These are phyloP conservation scores for Wickerhamomyces silvicola DNA, from an alignment of 805 yeast species.

Conservation along the genomic window DNA sequence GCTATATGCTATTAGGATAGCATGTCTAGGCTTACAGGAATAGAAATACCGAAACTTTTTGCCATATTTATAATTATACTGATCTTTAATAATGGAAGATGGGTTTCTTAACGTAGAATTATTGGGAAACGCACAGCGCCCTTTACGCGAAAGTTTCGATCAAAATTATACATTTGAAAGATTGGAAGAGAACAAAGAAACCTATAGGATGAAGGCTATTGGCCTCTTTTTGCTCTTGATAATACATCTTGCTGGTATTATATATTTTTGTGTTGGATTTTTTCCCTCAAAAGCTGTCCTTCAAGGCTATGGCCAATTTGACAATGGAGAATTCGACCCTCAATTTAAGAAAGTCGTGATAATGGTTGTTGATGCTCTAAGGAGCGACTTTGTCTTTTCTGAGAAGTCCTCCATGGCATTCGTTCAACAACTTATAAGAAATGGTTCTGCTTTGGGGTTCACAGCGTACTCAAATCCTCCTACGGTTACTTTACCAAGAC, in stretches of 20 bases:
- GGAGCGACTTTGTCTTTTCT: constrained; percentile 81
- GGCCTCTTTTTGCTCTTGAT: not conserved
- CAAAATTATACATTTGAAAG: too few species aligned
- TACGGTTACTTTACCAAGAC: constrained; percentile 89
- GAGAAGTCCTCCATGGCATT: constrained; percentile 57
- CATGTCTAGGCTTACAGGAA: too few species aligned
- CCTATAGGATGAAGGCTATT: too few species aligned
- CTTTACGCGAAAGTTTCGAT: too few species aligned
- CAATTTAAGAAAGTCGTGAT: constrained; percentile 64
- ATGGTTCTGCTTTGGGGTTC: constrained; percentile 75
- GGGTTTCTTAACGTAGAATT: too few species aligned
- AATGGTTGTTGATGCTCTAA: constrained; percentile 88
- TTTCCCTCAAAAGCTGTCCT: constrained; percentile 84
- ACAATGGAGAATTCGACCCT: constrained; percentile 29
- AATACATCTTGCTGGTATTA: constrained; percentile 46
- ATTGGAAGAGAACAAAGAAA: too few species aligned
- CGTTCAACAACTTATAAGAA: constrained; percentile 56
- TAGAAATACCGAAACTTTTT: too few species aligned
- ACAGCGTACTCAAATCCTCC: constrained; percentile 95
- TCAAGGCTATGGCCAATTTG: constrained; percentile 45
- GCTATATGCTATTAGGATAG: too few species aligned
- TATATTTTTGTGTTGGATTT: constrained; percentile 73
- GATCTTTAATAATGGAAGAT: too few species aligned
- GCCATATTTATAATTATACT: too few species aligned
- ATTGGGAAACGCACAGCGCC: too few species aligned